Evolutionary conservation across 78 protist genomes (phyloP), one percentile per base, ranked within the genome.

Genomic region (Kipferlia bialata): DNA sequence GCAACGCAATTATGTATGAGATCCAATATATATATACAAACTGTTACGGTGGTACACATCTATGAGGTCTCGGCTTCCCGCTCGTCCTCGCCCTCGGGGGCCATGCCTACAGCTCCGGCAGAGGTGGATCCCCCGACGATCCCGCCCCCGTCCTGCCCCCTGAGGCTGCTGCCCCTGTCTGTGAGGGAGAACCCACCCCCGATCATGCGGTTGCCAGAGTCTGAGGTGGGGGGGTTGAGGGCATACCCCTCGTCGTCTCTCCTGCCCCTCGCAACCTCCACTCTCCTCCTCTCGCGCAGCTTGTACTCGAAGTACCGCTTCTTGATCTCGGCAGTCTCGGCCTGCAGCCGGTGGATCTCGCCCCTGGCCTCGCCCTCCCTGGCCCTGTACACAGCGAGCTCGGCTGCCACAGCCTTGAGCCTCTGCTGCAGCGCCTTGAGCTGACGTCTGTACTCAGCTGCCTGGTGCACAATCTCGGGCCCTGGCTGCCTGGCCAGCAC

Each of bases 401-500:
- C 90, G 54, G 72, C 51, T 17, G 78, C 79, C 79, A 82, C 62
- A 32, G 36, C 67, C 78, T 76, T 76, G 67, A 79, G 59, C 76
- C 76, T 81, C 44, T 54, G 29, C 26, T 68, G 62, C 58, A 69
- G 55, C 72, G 70, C 73, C n/a, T 53, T 38, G 26, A 86, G 48
- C 6, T 82, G 51, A 53, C 34, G 51, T 37, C 72, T 76, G 33
- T 64, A 76, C 34, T 59, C 26, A n/a, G 55, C 2, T 17, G 79
- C 79, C 69, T 86, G 87, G 66, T 80, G 82, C 17, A 81, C 60
- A n/a, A 83, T 80, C 66, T 83, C 85, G 15, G 85, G 84, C 16
- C 88, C 88, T 3, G 91, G 92, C 76, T 81, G 91, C 29, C 90
- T 64, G 28, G 82, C 77, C 32, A 91, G 82, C 45, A 84, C 63